Evolutionary conservation across 768 basidiomycete species (phyloP), one percentile per base, ranked within the genome.

Genomic region (Auriculariales sp.): DNA sequence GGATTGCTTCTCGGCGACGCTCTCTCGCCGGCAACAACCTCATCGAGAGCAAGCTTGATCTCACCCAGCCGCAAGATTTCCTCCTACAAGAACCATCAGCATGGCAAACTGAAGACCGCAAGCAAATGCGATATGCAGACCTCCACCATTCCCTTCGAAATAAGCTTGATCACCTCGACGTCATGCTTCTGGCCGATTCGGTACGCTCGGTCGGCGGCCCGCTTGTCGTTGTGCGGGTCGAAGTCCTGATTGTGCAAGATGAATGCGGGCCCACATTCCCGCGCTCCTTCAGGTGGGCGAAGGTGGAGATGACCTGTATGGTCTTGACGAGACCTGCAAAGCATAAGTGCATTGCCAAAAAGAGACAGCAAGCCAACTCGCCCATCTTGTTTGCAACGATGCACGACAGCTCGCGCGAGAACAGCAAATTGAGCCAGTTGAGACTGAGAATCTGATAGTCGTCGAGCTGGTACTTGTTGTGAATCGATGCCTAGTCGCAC

Each of bases 301-400:
- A 78, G 69, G 98, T 95, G 50, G 92, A 86, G 62, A 99, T 99
- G 49, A 99, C 94, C 67, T 99, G 95, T 31, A 93, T 86, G 2
- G 95, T 99, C 72, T 99, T 99, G 24, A 95, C 95, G 55, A 99
- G 79, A 59, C 94, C 94, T 94, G 49, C 4, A 28, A 32, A 17
- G 52, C 29, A 30, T 24, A 49, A 22, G 27, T 52, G 58, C 27
- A 55, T 15, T 49, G 31, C 45, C 31, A 44, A 48, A 35, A 27
- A 54, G 32, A n/a, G 28, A 44, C 34, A 34, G 47, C 17, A 49
- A 46, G 49, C 24, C 33, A 30, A 73, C 77, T 57, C 64, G 88
- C 94, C 94, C 95, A 99, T 99, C 65, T 99, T 94, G 64, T 99
- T 95, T 2, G 95, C 95, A 35, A 99, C 74, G 60, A 99, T 98